phyloP scores from a whole-genome alignment of 306 rosid genomes.

The Pyrus communis region DNA sequence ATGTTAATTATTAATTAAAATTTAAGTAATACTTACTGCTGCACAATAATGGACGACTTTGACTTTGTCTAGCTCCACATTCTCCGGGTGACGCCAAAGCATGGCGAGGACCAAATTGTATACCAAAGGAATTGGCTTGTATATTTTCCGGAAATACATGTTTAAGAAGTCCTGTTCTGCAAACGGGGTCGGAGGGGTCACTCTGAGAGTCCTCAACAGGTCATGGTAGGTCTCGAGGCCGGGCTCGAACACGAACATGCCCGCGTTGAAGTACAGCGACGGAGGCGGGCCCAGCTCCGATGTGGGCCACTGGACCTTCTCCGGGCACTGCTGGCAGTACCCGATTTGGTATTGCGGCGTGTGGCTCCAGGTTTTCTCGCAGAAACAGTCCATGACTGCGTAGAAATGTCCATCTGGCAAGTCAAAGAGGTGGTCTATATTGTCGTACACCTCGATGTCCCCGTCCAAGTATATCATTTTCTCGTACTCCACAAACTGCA shows the following conservation, averaged over 20 bases:
- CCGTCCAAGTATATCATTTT: slow-evolving; percentile 79
- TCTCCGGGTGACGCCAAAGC: slow-evolving; percentile 83
- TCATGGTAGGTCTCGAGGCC: slow-evolving; percentile 27
- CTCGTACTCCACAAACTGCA: slow-evolving; percentile 63
- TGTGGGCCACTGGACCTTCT: slow-evolving; percentile 48
- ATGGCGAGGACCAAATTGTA: slow-evolving; percentile 67
- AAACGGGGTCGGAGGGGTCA: slow-evolving; percentile 55
- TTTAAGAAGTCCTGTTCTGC: slow-evolving; percentile 83
- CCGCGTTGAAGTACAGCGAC: slow-evolving; percentile 74
- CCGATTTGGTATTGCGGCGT: slow-evolving; percentile 55
- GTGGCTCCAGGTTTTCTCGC: slow-evolving; percentile 77
- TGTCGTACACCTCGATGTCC: slow-evolving; percentile 62
- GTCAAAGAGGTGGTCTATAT: slow-evolving; percentile 63
- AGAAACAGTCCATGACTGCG: slow-evolving; percentile 82
- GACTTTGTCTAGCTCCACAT: slow-evolving; percentile 40
- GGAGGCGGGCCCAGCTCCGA: slow-evolving; percentile 44
- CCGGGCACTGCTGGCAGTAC: slow-evolving; percentile 71
- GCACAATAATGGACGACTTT: slow-evolving; percentile 80
- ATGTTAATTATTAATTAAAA: background rate
- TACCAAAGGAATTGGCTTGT: slow-evolving; percentile 41
- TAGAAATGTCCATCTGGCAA: slow-evolving; percentile 42
- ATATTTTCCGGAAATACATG: slow-evolving; percentile 47
- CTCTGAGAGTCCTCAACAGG: slow-evolving; percentile 31
- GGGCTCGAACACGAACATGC: slow-evolving; percentile 76
- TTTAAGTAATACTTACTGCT: slow-evolving; percentile 27